A percentile compares a stretch with the other conserved stretches of the same genome.
phyloP scores from a whole-genome alignment of 306 rosid genomes.

The Heteromeles arbutifolia region DNA sequence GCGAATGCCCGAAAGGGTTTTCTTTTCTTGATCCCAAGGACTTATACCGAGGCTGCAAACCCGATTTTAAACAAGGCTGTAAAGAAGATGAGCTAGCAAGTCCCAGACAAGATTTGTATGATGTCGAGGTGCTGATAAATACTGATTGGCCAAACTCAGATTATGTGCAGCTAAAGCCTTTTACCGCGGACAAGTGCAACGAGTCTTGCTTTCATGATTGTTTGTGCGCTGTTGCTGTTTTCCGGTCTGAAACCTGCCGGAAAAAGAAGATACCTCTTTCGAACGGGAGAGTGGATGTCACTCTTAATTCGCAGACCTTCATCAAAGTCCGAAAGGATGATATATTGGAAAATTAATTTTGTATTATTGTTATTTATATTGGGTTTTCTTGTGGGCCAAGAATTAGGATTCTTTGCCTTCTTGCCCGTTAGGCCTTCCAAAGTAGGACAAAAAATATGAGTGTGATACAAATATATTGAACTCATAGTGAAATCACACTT shows the following conservation, averaged over 20 bases:
- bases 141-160: constrained; percentile 30
- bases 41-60: constrained; percentile 16
- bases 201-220: constrained; percentile 29
- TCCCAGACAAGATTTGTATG: neutral
- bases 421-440: too few species aligned
- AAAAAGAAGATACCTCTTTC: constrained; percentile 44
- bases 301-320: neutral
- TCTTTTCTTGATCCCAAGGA: constrained; percentile 21
- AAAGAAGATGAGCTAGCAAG: constrained; percentile 5
- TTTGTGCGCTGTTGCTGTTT: constrained; percentile 27
- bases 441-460: too few species aligned
- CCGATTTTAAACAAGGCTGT: constrained; percentile 21
- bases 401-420: too few species aligned
- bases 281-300: constrained; percentile 23
- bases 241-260: constrained; percentile 12
- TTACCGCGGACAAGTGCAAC: constrained; percentile 14
- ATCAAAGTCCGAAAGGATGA: constrained; percentile 8
- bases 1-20: constrained; percentile 24
- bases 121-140: constrained; percentile 7
- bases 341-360: too few species aligned
- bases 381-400: too few species aligned
- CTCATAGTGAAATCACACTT: too few species aligned
- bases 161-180: neutral
- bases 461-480: too few species aligned
- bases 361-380: too few species aligned